Evolutionary conservation across 169 alveolate genomes (phyloP), one percentile per base, ranked within the genome.

Genomic region (Perkinsus chesapeaki): DNA sequence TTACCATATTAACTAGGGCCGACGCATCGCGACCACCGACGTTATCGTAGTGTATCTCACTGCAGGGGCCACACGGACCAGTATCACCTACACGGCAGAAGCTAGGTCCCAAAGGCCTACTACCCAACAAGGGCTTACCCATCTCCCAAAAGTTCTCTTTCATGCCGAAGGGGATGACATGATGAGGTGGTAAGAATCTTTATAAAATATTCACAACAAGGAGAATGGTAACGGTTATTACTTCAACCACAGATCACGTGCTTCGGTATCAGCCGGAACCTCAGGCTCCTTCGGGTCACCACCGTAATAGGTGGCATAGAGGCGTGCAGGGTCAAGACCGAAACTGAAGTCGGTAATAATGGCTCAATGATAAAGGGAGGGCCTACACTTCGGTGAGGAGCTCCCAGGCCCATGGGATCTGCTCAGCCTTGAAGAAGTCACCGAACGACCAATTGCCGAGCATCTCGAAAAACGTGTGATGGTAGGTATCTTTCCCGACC

Each of bases 391-490:
- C 96, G 0, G 98, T 97, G 93, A 98, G 97, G 60, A 98, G 95
- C 93, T 97, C 97, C 98, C 98, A 98, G 39, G 99, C 99, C 97
- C 96, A 97, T 3, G 95, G 97, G 48, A 98, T 97, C 39, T 99
- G 99, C 90, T 98, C 99, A 92, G 96, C 96, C 94, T 98, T 98
- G 96, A 98, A 98, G 93, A 98, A 98, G 96, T 98, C 99, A 12
- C 99, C 99, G 92, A 98, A 98, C 93, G 98, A 96, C 99, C 99
- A 98, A 94, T 97, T 98, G 48, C 99, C 99, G n/a, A 98, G 96
- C 99, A 98, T 98, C 96, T 98, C 99, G 94, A 98, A 98, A 93
- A 98, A 98, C 19, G 99, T 98, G 94, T 98, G 99, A 96, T 98
- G 99, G 95, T 98, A 98, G 92, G 97, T 98, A 93, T 98, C 99